Percentiles rank a stretch among this genome's conserved stretches.
Evolutionary conservation across 1,139 yeast species (phyloP).

Genomic region (Pichia sp.): DNA sequence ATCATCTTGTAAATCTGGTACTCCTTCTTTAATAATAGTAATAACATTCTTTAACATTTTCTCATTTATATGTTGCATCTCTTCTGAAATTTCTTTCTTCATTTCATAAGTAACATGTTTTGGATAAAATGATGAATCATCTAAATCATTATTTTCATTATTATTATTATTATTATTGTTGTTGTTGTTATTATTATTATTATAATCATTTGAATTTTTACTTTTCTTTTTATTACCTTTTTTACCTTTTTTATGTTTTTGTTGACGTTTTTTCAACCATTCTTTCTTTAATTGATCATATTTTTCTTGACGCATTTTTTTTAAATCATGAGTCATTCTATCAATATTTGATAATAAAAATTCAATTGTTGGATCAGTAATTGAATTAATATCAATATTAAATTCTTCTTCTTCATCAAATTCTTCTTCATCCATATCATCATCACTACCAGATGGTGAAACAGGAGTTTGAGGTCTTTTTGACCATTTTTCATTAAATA

Average conservation of each 20-base stretch:
- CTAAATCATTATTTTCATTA: conserved; percentile 1
- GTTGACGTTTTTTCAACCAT: conserved; percentile 51
- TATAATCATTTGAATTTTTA: background rate
- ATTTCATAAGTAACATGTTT: conserved; percentile 80
- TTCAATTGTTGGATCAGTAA: conserved; percentile 83
- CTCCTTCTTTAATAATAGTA: conserved; percentile 77
- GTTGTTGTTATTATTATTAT: background rate
- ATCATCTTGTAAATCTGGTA: conserved; percentile 69
- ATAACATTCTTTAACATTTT: conserved; percentile 79
- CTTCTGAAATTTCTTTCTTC: conserved; percentile 91
- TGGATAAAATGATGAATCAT: conserved; percentile 23
- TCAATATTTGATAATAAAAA: conserved; percentile 80
- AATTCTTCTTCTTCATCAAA: conserved; percentile 42
- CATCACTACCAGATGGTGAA: conserved; percentile 44
- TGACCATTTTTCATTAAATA: conserved; percentile 84
- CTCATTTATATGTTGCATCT: conserved; percentile 71
- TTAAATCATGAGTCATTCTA: conserved; percentile 80
- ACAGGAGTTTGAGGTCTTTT: conserved; percentile 78
- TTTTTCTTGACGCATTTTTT: conserved; percentile 63
- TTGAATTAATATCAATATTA: conserved; percentile 68
- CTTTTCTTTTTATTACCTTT: conserved; percentile 16
- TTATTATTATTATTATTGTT: conserved; percentile 11
- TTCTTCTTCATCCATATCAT: conserved; percentile 38
- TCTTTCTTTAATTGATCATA: conserved; percentile 35
- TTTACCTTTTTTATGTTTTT: conserved; percentile 21